Conservation (phyloP, 768 basidiomycete species). For the Leccinum olivaceopallidum region DNA sequence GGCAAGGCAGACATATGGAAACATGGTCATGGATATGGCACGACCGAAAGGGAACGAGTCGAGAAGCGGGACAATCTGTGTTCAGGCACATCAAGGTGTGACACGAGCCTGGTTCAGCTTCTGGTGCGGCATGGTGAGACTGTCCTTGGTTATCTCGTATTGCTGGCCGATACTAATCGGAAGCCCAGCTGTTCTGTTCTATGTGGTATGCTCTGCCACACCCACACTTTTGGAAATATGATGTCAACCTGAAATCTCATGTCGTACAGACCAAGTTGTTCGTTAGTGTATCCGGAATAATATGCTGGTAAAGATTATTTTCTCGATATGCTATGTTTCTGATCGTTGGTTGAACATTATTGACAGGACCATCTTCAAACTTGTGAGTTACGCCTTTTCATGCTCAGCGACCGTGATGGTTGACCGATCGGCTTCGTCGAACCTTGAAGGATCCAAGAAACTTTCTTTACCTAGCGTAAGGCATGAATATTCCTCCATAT, state of each 20-base stretch:
- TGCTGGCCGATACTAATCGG: neutral
- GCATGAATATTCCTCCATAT: neutral
- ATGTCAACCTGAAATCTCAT: neutral
- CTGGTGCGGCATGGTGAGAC: slow-evolving; percentile 4
- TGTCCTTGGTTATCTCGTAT: neutral
- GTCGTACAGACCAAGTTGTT: slow-evolving; percentile 4
- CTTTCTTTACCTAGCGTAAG: slow-evolving; percentile 5
- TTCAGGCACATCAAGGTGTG: slow-evolving; percentile 19
- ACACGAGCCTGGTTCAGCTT: slow-evolving; percentile 1
- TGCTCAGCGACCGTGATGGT: neutral
- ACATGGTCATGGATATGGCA: slow-evolving; percentile 14
- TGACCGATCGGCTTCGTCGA: neutral
- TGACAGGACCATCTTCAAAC: slow-evolving; percentile 7
- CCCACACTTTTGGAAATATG: neutral
- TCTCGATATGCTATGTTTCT: neutral
- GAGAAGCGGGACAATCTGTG: slow-evolving; percentile 19
- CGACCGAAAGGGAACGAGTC: slow-evolving; percentile 17
- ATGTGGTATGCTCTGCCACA: neutral
- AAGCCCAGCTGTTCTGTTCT: slow-evolving; percentile 7
- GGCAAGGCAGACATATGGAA: slow-evolving; percentile 13
- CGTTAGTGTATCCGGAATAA: slow-evolving; percentile 5
- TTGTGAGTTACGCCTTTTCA: slow-evolving; percentile 2
- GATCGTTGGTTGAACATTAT: neutral
- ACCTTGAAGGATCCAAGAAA: slow-evolving; percentile 12
- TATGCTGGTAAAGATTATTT: slow-evolving; percentile 9